Evolutionary conservation across 1,284 basidiomycete species (phyloP).

Genomic region (Neonothopanus nambi): DNA sequence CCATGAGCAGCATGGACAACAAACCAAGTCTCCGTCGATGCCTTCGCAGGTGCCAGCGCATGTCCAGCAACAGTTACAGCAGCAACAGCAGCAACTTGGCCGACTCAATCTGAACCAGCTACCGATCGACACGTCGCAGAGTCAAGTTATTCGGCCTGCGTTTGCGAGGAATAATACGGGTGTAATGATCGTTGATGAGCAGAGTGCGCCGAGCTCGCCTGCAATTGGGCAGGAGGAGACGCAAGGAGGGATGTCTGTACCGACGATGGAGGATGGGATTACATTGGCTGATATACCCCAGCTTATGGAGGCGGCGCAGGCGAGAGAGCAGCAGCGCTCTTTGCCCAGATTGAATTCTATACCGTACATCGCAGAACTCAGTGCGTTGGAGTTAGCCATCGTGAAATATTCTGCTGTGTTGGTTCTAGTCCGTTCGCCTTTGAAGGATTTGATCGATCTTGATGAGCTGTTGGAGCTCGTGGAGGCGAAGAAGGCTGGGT

Average conservation of each 20-base stretch:
- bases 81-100: conserved; percentile 25
- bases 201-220: conserved; percentile 66
- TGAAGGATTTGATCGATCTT: conserved; percentile 83
- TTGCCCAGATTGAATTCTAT: conserved; percentile 73
- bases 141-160: conserved; percentile 68
- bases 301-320: conserved; percentile 89
- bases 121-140: conserved; percentile 30
- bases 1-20: conserved; percentile 28
- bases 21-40: conserved; percentile 38
- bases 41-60: conserved; percentile 36
- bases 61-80: conserved; percentile 40
- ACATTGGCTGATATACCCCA: conserved; percentile 97
- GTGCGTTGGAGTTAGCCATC: conserved; percentile 83
- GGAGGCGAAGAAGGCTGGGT: conserved; percentile 90
- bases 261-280: conserved; percentile 72
- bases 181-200: conserved; percentile 89
- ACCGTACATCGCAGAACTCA: conserved; percentile 85
- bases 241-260: conserved; percentile 26
- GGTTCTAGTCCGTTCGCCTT: conserved; percentile 72
- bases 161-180: conserved; percentile 84
- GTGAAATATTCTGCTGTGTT: conserved; percentile 92
- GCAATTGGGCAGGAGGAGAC: conserved; percentile 49
- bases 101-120: conserved; percentile 6
- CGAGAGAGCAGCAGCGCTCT: conserved; percentile 80
- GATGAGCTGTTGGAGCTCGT: conserved; percentile 95